Conservation (phyloP, 2,329 filamentous ascomycete genomes). For the Pleurostoma richardsiae region DNA sequence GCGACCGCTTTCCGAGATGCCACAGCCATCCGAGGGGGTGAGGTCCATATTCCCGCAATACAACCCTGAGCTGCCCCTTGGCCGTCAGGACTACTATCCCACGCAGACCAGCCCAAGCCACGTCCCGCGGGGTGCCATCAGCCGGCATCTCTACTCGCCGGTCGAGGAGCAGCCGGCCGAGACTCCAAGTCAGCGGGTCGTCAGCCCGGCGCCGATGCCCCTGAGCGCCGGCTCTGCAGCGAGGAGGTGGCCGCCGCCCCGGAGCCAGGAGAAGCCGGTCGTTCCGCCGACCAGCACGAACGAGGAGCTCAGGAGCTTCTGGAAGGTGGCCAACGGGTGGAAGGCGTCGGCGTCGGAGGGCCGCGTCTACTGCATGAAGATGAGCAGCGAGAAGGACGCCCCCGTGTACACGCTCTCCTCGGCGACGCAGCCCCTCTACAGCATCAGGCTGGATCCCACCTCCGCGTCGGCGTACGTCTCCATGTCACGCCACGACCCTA, state of each 20-base stretch:
- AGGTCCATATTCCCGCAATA: constrained; percentile 72
- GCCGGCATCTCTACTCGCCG: constrained; percentile 56
- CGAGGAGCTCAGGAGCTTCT: constrained; percentile 59
- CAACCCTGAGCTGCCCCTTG: constrained; percentile 60
- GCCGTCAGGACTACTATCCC: constrained; percentile 66
- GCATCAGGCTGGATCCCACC: constrained; percentile 58
- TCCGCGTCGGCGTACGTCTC: constrained; percentile 58
- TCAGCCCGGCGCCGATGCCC: constrained; percentile 24
- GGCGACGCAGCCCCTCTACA: constrained; percentile 59
- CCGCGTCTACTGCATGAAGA: constrained; percentile 52
- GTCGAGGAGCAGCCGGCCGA: constrained; percentile 14
- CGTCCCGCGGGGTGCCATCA: constrained; percentile 61
- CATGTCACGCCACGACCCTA: constrained; percentile 55
- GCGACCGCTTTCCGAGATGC: constrained; percentile 30
- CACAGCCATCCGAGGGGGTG: constrained; percentile 10
- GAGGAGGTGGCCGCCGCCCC: constrained; percentile 19
- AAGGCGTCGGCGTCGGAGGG: constrained; percentile 55
- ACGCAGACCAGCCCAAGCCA: constrained; percentile 59
- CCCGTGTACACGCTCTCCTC: constrained; percentile 65
- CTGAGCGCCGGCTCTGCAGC: constrained; percentile 18
- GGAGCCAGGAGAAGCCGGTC: constrained; percentile 34
- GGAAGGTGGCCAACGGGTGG: constrained; percentile 68
- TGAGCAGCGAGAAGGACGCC: constrained; percentile 52
- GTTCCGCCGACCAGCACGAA: constrained; percentile 49
- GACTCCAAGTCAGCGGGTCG: not conserved